Conservation (phyloP, 1,139 yeast genomes). For the Fermentozyma sake region DNA sequence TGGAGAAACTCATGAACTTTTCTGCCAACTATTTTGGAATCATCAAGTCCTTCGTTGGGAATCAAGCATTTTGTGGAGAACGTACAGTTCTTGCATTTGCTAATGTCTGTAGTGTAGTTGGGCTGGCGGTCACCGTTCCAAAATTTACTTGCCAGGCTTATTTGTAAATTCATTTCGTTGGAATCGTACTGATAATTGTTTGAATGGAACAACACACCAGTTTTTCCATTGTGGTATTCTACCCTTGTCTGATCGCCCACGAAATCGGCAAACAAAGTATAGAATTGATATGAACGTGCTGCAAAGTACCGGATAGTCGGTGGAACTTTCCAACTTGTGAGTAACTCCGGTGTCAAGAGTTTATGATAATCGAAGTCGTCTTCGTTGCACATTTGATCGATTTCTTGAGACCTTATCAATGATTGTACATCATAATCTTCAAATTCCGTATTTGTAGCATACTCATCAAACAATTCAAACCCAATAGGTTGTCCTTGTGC, state of each 20-base stretch:
- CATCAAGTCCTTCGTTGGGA: constrained; percentile 17
- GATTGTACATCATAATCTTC: constrained; percentile 8
- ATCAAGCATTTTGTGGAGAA: constrained; percentile 34
- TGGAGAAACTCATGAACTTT: constrained; percentile 10
- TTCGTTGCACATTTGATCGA: neutral
- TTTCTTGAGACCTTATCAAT: constrained; percentile 1
- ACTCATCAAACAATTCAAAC: constrained; percentile 33
- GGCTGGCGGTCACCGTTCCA: constrained; percentile 57
- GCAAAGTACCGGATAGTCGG: constrained; percentile 56
- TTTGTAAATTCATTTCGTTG: constrained; percentile 19
- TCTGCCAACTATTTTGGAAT: constrained; percentile 7
- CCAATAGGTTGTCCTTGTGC: constrained; percentile 45
- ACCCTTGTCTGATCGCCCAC: constrained; percentile 36
- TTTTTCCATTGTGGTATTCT: constrained; percentile 46
- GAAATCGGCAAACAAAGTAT: constrained; percentile 19
- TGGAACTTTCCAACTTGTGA: constrained; percentile 46
- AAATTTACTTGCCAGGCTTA: constrained; percentile 34
- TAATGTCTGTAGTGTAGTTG: constrained; percentile 27
- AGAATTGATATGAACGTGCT: constrained; percentile 49
- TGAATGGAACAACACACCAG: constrained; percentile 33
- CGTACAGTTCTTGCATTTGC: constrained; percentile 52
- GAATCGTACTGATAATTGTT: constrained; percentile 32
- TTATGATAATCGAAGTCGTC: constrained; percentile 12
- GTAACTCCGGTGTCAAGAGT: constrained; percentile 13
- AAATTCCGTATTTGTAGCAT: constrained; percentile 4